Base-by-base conservation (phyloP, 2,329 filamentous ascomycete species). In the Sporothrix luriei region DNA sequence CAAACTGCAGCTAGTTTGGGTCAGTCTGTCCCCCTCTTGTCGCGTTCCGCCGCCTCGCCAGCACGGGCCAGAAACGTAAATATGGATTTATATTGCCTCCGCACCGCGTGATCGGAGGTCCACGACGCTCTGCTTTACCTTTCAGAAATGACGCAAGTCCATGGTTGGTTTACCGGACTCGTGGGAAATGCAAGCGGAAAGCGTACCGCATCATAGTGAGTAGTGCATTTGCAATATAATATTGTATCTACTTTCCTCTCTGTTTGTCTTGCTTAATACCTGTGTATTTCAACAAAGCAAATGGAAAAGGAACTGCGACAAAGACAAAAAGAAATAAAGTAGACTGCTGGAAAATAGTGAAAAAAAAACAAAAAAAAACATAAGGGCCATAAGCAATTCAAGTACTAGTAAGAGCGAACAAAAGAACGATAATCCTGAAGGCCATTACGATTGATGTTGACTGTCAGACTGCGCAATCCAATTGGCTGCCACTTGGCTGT, bases 401-500 rank as follows among this genome's bases (percentile, higher is more conserved):
- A 54, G 16, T 29, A 14, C 5, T 7, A 19, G 55, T 3, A 40
- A 59, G 40, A 33, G 40, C 11, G 7, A 59, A 33, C 19, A n/a
- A 64, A n/a, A 64, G 29, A 21, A 11, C 1, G 40, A 64, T 13
- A 21, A 40, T 43, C 11, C n/a, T 43, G 38, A n/a, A 10, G n/a
- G 29, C 19, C 40, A 16, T 24, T 11, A 43, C 21, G 19, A 24
- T 11, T n/a, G 51, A 68, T 19, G 54, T 61, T 51, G 13, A 68
- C 26, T 40, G 29, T 54, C 51, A 40, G 13, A 68, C 26, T 40
- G 29, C 46, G 67, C 14, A 61, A 52, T 29, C 33, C 21, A 55
- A 68, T 68, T 68, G 67, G 55, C 55, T 52, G 46, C 33, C 21
- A 55, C 62, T 68, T 68, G 67, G 55, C 55, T 52, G 11, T 9